Evolutionary conservation across 2,329 filamentous ascomycete genomes (phyloP), one percentile per base, ranked within the genome.

Genomic region (Plenodomus tracheiphilus): DNA sequence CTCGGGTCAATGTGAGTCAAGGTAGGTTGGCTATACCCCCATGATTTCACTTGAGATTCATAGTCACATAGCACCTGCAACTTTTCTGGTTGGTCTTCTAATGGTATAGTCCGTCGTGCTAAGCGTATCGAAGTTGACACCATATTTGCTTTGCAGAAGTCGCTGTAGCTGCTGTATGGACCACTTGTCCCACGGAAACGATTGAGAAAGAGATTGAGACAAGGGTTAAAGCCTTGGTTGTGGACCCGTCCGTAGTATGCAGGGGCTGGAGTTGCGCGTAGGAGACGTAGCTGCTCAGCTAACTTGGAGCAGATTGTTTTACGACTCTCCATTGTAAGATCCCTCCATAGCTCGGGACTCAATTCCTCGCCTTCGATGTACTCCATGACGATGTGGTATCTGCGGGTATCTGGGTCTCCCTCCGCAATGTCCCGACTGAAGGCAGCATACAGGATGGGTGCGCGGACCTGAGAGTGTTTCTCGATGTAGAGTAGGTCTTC

Each of bases 1-100:
- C 21, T 10, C 15, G 32, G 32, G 32, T 43, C 41, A 8, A 51
- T 22, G 36, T 50, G 37, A 20, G 41, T 43, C 8, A 43, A 21
- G 11, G 18, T 37, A 28, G 41, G 40, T 15, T 4, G 8, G 15
- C 28, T 32, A 25, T 25, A n/a, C n/a, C n/a, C 22, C 28, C 28
- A 32, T 4, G 28, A 11, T 15, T 32, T 11, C 11, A 32, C 15
- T 15, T 32, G 7, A 4, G 28, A 10, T 11, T 32, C 28, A 7
- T 8, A 15, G 9, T 32, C 28, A 15, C 4, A 15, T 15, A 32
- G 28, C 28, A 15, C 9, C 4, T 8, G 9, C 11, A 32, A 4
- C 28, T 11, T 10, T 11, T 32, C 28, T 15, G 28, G 28, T 4
- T 11, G 4, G 4, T 32, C 28, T 11, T 32, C 28, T 8, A 32